Percentiles rank a stretch among this genome's conserved stretches.
These are phyloP conservation scores for Arthrobotrys conoides DNA, from an alignment of 2,329 filamentous ascomycete genomes.

Conservation along the genomic window DNA sequence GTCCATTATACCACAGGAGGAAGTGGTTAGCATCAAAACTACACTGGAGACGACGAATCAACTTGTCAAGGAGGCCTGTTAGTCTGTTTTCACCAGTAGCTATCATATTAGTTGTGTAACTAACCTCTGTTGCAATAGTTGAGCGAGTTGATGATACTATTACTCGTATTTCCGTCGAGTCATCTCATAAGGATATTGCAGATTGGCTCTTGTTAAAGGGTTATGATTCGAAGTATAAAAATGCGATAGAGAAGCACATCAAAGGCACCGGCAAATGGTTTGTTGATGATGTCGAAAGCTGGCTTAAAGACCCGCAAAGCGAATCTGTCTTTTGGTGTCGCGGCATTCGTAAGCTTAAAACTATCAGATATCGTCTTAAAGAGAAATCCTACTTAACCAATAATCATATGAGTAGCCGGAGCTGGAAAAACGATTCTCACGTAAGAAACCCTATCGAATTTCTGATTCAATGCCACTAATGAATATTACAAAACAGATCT, in stretches of 20 bases:
- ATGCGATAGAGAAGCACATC: not conserved
- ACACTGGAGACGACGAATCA: conserved; percentile 1
- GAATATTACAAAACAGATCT: not conserved
- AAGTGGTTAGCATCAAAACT: conserved; percentile 1
- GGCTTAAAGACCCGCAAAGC: not conserved
- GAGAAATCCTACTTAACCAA: too few relatives aligned
- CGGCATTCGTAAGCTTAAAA: not conserved
- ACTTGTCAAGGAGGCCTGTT: conserved; percentile 1
- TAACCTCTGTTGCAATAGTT: not conserved
- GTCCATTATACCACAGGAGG: conserved; percentile 7
- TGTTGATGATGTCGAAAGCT: not conserved
- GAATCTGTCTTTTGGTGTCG: conserved; percentile 4
- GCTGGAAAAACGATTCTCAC: conserved; percentile 6
- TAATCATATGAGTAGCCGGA: not conserved
- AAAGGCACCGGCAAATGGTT: conserved; percentile 1
- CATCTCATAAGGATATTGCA: not conserved
- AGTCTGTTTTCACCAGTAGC: not conserved
- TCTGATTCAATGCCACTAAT: not conserved
- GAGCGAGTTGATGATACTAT: not conserved
- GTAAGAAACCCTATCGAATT: not conserved
- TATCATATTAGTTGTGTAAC: not conserved
- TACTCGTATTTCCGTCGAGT: conserved; percentile 1
- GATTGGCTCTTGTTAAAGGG: not conserved
- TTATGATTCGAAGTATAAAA: conserved; percentile 6
- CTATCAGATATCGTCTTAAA: too few relatives aligned